Evolutionary conservation across 1,139 yeast genomes (phyloP).

Genomic region (Hyphopichia fennica): DNA sequence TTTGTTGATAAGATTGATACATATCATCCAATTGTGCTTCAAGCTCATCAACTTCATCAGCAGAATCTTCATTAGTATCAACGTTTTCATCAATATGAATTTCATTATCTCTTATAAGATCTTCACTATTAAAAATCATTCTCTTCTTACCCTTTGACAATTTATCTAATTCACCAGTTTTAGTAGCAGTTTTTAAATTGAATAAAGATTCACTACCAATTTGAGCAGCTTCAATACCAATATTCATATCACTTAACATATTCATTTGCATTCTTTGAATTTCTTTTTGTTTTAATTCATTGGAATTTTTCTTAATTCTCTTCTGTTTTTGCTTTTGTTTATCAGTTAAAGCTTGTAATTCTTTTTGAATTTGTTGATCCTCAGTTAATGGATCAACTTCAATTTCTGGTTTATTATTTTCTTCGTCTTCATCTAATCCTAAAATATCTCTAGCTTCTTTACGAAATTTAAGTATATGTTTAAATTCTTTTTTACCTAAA

Average conservation of each 20-base stretch:
- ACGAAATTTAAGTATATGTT: slow-evolving; percentile 82
- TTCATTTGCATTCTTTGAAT: slow-evolving; percentile 92
- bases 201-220: slow-evolving; percentile 79
- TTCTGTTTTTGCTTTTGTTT: slow-evolving; percentile 68
- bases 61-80: slow-evolving; percentile 44
- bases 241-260: slow-evolving; percentile 89
- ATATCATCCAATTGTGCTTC: slow-evolving; percentile 81
- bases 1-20: slow-evolving; percentile 74
- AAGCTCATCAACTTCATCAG: slow-evolving; percentile 64
- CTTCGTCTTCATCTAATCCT: slow-evolving; percentile 61
- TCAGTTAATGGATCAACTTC: slow-evolving; percentile 77
- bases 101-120: slow-evolving; percentile 55
- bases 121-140: slow-evolving; percentile 65
- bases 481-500: slow-evolving; percentile 90
- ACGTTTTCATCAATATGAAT: slow-evolving; percentile 46
- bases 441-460: slow-evolving; percentile 78
- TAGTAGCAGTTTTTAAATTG: slow-evolving; percentile 78
- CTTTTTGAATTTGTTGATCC: slow-evolving; percentile 87
- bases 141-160: slow-evolving; percentile 80
- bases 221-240: slow-evolving; percentile 92
- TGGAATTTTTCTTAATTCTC: slow-evolving; percentile 78
- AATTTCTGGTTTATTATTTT: slow-evolving; percentile 44
- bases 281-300: slow-evolving; percentile 86
- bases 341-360: slow-evolving; percentile 69
- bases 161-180: slow-evolving; percentile 75